These are phyloP conservation scores for Hypoxylon subgilvum DNA, from an alignment of 495 filamentous ascomycete genomes.

Conservation along the genomic window DNA sequence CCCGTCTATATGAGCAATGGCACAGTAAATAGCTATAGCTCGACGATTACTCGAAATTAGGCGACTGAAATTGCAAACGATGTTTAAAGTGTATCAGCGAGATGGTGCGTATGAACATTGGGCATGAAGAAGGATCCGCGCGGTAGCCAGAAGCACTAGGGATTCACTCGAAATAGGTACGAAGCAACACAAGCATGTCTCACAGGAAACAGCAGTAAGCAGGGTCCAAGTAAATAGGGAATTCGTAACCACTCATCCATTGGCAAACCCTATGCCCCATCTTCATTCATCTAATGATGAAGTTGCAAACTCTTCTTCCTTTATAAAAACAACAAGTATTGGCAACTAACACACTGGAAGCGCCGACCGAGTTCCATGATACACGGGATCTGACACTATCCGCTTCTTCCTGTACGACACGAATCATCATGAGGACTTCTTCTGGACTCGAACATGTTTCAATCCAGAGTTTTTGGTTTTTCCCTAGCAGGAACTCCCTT, in stretches of 20 bases:
- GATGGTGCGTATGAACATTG: no score
- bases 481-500: constrained; percentile 2
- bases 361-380: constrained; percentile 33
- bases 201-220: background rate
- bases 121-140: no score
- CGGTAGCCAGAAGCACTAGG: no score
- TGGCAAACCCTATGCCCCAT: constrained; percentile 15
- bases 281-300: no score
- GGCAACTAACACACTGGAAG: constrained; percentile 20
- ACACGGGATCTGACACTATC: constrained; percentile 27
- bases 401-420: constrained; percentile 26
- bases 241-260: constrained; percentile 31
- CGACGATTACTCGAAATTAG: no score
- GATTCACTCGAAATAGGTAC: no score
- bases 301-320: constrained; percentile 5
- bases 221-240: constrained; percentile 2
- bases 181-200: no score
- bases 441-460: constrained; percentile 23
- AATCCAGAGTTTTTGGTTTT: constrained; percentile 9
- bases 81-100: no score
- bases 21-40: no score
- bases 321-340: background rate
- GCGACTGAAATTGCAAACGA: no score
- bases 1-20: no score
- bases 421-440: constrained; percentile 15